Base-by-base conservation (phyloP, 2,329 filamentous ascomycete species). In the Aspergillus amoenus region DNA sequence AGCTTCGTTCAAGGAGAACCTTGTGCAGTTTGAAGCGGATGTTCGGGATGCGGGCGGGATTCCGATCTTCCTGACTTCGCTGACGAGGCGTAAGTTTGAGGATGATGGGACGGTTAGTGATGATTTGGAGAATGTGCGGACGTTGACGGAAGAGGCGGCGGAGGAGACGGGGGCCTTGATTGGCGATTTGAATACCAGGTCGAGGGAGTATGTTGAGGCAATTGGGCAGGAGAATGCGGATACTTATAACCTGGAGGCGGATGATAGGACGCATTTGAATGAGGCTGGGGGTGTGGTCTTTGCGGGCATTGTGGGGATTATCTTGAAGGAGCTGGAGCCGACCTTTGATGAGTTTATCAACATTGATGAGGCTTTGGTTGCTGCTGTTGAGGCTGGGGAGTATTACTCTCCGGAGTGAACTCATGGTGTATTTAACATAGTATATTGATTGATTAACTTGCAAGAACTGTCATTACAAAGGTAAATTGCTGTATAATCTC, bases 261-360 rank as follows among this genome's bases (percentile, higher is more conserved):
- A 39, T n/a, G 60, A 61, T 32, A n/a, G 44, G 4, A 59, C 57
- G 3, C 60, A 60, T 48, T 18, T 61, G 11, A 61, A 60, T 27
- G 13, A 53, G 1, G 55, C 53, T 2, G 60, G 60, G 3, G 57
- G 48, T 21, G 45, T 51, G 4, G 54, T 61, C 2, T 61, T 61
- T 48, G 60, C 52, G 12, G 57, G 60, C 4, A 43, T 61, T 41
- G 58, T 59, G 3, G 57, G 47, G 11, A 45, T 55, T n/a, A 27
- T 62, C 4, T 17, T 62, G 24, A 30, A 60, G 40, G 49, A 53
- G 41, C 37, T 46, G 21, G 50, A 51, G 9, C 22, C 27, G 12
- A 45, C 43, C 5, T 48, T 62, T 42, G 51, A 24, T 3, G n/a
- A 45, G 11, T 62, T 41, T 17, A 53, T 62, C 15, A 21, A 18